Evolutionary conservation across 495 filamentous ascomycete species (phyloP), one percentile per base, ranked within the genome.

Genomic region (Annulohypoxylon moriforme): DNA sequence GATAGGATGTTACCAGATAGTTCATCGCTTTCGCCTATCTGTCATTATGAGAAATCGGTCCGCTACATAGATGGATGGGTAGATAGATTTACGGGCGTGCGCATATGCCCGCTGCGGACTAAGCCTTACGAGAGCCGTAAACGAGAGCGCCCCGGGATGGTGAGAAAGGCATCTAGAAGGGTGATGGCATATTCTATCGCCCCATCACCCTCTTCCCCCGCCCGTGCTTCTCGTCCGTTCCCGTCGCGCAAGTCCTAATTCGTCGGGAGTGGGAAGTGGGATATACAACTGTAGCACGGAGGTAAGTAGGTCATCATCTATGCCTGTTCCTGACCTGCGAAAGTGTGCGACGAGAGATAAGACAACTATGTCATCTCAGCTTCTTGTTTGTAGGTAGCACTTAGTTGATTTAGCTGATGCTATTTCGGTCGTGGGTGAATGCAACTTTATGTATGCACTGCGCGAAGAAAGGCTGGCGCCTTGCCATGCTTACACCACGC

Each of bases 101-200:
- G 60, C 64, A 64, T 73, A 73, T 65, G 70, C 40, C 66, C 70
- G 65, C 70, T 73, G 70, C 70, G 56, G 68, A 59, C 70, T 69
- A 73, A 73, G 70, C 70, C 70, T 73, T 73, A 73, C 50, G 61
- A 61, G 60, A 73, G 11, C 60, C 22, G 60, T 56, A 55, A 60
- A 47, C 47, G 47, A n/a, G 56, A 6, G 56, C 60, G 24, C 13
- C 36, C 50, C 47, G 9, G 55, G 47, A 49, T 36, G 55, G 16
- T 44, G 55, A 53, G 14, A 31, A 67, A 42, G 16, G 31, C 46
- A 46, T 67, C 56, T 68, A 56, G 65, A 57, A 61, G 62, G 62
- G 46, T 7, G 68, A 71, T 50, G 68, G 62, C 56, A 71, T 34
- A 60, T 59, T 49, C 46, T 53, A 40, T 40, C 34, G 55, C 33